phyloP scores from a whole-genome alignment of 2,329 filamentous ascomycete species.

The Elsinoe perseae region DNA sequence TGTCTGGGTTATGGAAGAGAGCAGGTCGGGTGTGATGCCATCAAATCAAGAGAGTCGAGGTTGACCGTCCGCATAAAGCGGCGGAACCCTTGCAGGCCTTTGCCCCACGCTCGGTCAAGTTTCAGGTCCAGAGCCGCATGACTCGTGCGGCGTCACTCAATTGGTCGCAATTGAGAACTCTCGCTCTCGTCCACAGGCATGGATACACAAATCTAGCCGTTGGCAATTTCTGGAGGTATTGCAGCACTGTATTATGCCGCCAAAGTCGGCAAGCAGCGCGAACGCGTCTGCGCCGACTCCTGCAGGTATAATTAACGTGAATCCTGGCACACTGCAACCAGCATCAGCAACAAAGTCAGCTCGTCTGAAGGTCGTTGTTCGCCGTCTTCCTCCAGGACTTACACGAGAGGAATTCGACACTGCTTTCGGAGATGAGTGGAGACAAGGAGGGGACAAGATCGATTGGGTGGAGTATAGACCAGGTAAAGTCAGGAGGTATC shows the following conservation, averaged over 20 bases:
- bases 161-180: not conserved
- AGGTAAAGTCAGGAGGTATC: slow-evolving; percentile 67
- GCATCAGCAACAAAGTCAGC: slow-evolving; percentile 35
- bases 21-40: not conserved
- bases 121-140: not conserved
- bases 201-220: not conserved
- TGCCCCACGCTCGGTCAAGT: not conserved
- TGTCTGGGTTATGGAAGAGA: not conserved
- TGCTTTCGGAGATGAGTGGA: slow-evolving; percentile 73
- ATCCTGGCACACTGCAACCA: slow-evolving; percentile 25
- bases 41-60: not conserved
- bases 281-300: slow-evolving; percentile 21
- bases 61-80: not conserved
- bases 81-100: not conserved
- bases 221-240: not conserved
- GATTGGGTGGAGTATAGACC: slow-evolving; percentile 71
- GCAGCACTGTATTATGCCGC: not conserved
- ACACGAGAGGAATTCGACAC: slow-evolving; percentile 68
- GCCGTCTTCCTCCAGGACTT: slow-evolving; percentile 77
- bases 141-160: not conserved
- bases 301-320: slow-evolving; percentile 24
- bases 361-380: slow-evolving; percentile 75
- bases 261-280: not conserved
- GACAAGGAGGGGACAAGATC: slow-evolving; percentile 66
- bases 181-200: not conserved